Evolutionary conservation across 371 early-diverging fungal species (phyloP).

Genomic region (Catenaria anguillulae): DNA sequence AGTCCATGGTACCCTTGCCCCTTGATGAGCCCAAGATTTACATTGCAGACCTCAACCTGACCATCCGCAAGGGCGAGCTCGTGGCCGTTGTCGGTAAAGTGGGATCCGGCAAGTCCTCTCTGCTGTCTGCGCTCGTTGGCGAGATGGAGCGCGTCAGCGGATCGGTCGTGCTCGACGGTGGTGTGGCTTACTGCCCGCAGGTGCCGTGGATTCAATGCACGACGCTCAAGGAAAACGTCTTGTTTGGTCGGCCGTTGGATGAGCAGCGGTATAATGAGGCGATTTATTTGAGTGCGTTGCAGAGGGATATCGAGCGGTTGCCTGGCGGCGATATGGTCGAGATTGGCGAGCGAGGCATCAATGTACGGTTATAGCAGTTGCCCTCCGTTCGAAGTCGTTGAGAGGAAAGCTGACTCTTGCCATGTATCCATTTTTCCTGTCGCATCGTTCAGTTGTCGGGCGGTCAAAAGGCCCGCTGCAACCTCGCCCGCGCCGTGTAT

Average conservation of each 20-base stretch:
- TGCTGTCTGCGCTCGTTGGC: slow-evolving; percentile 67
- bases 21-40: slow-evolving; percentile 44
- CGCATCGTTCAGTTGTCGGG: slow-evolving; percentile 43
- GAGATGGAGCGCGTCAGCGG: slow-evolving; percentile 49
- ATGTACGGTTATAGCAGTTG: slow-evolving; percentile 46
- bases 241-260: slow-evolving; percentile 71
- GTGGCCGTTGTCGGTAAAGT: slow-evolving; percentile 72
- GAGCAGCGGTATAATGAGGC: slow-evolving; percentile 49
- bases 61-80: slow-evolving; percentile 42
- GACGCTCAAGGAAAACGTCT: slow-evolving; percentile 74
- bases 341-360: slow-evolving; percentile 89
- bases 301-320: slow-evolving; percentile 60
- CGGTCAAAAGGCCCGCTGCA: slow-evolving; percentile 42
- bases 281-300: slow-evolving; percentile 39
- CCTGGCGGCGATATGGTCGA: slow-evolving; percentile 76
- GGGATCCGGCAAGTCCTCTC: slow-evolving; percentile 72
- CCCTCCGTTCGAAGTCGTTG: slow-evolving; percentile 74
- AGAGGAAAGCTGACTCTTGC: slow-evolving; percentile 74
- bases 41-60: slow-evolving; percentile 49
- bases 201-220: slow-evolving; percentile 85
- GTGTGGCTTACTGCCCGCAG: slow-evolving; percentile 79
- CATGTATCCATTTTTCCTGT: no score
- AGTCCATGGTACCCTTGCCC: slow-evolving; percentile 40
- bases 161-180: slow-evolving; percentile 45
- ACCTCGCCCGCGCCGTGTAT: not conserved